phyloP scores from a whole-genome alignment of 768 basidiomycete genomes.

The Omphalotus guepiniiformis region DNA sequence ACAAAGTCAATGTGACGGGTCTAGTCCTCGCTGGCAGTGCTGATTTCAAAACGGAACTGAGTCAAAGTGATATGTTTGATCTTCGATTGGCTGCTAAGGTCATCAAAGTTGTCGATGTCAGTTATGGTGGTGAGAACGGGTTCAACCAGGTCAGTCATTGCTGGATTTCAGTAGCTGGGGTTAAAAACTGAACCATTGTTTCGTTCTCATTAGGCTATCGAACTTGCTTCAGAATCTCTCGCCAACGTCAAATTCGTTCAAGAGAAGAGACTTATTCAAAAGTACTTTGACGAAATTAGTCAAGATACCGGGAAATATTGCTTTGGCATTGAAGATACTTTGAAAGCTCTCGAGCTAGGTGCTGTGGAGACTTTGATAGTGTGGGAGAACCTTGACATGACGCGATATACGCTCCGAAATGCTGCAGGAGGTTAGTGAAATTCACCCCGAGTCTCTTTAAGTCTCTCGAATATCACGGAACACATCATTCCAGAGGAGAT shows the following conservation, averaged over 20 bases:
- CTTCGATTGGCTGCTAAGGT: constrained; percentile 82
- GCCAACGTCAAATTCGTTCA: constrained; percentile 99
- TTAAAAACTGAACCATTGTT: constrained; percentile 7
- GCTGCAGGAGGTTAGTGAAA: constrained; percentile 72
- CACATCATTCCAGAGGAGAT: too few species aligned
- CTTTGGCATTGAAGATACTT: constrained; percentile 95
- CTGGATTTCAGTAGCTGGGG: background rate
- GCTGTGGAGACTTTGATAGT: constrained; percentile 97
- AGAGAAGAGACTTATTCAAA: constrained; percentile 96
- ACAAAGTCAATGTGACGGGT: constrained; percentile 97
- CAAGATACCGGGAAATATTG: constrained; percentile 95
- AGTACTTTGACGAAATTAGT: constrained; percentile 99
- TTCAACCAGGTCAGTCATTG: constrained; percentile 83
- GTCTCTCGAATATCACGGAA: background rate
- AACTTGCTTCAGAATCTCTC: constrained; percentile 91
- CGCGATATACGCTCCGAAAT: constrained; percentile 84
- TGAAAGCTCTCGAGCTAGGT: constrained; percentile 94
- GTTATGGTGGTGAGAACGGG: constrained; percentile 97
- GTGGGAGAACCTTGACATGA: constrained; percentile 96
- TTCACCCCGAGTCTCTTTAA: background rate
- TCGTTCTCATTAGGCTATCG: constrained; percentile 68
- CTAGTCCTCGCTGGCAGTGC: constrained; percentile 95
- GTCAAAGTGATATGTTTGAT: constrained; percentile 96
- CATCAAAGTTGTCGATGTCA: constrained; percentile 98
- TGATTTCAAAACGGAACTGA: constrained; percentile 98